A percentile compares a stretch with the other conserved stretches of the same genome.
phyloP scores from a whole-genome alignment of 2,329 filamentous ascomycete genomes.

The Neurospora sp. region DNA sequence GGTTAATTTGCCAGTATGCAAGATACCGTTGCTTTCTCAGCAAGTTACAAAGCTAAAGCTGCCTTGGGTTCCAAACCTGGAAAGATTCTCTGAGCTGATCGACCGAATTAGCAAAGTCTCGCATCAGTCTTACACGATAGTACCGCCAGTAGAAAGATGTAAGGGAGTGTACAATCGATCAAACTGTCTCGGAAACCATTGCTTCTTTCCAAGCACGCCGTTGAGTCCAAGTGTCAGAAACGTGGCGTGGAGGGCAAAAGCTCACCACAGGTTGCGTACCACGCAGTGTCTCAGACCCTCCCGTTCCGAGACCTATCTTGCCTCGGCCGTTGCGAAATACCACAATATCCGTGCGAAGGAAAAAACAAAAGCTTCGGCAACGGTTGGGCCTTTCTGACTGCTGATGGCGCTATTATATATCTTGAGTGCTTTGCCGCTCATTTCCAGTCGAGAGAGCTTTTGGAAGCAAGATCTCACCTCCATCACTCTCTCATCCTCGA shows the following conservation, averaged over 20 bases:
- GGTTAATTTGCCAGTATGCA: neutral
- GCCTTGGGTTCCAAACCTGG: neutral
- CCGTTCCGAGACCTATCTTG: neutral
- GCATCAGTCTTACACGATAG: neutral
- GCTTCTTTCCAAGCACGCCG: neutral
- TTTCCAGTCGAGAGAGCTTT: neutral
- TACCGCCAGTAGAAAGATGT: neutral
- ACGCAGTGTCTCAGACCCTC: neutral
- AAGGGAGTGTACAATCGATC: neutral
- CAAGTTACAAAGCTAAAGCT: neutral
- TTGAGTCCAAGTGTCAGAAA: neutral
- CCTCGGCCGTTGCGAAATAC: neutral
- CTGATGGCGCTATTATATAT: neutral
- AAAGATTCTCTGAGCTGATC: neutral
- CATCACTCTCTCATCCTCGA: neutral
- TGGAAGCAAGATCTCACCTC: neutral
- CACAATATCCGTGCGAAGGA: neutral
- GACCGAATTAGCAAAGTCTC: neutral
- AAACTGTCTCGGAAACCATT: neutral
- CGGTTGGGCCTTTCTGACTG: neutral
- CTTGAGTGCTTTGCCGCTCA: neutral
- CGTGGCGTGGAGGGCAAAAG: neutral
- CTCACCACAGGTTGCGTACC: neutral
- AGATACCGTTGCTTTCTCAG: neutral
- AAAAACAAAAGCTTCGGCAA: neutral